phyloP scores from a whole-genome alignment of 1,139 yeast genomes.

The Magnusiomyces paraingens region DNA sequence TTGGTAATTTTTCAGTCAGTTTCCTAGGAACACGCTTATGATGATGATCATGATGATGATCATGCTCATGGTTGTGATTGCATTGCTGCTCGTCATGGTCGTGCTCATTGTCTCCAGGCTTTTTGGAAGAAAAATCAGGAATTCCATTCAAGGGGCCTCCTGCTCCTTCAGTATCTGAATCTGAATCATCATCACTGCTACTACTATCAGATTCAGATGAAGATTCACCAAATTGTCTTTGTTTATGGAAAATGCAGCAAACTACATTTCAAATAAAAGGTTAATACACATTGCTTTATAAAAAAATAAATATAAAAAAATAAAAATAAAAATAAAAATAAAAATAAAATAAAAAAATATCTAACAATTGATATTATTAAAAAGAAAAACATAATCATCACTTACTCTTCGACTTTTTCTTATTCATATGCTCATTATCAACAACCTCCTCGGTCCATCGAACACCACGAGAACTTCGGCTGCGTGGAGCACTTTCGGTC shows the following conservation, averaged over 20 bases:
- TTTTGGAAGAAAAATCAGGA: constrained; percentile 5
- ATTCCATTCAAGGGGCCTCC: constrained; percentile 8
- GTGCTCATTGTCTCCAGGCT: constrained; percentile 15
- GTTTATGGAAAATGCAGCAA: constrained; percentile 94
- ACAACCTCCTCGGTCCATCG: constrained; percentile 81
- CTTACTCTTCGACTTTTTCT: constrained; percentile 63
- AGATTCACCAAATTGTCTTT: constrained; percentile 61
- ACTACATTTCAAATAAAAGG: constrained; percentile 29
- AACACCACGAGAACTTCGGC: constrained; percentile 35
- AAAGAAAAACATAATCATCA: background rate
- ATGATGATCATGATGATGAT: constrained; percentile 11
- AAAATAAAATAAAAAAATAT: no score
- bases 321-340: no score
- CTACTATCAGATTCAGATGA: constrained; percentile 38
- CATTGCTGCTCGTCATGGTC: constrained; percentile 12
- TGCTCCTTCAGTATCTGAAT: constrained; percentile 24
- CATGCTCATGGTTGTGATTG: constrained; percentile 12
- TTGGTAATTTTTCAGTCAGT: no score
- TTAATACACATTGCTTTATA: no score
- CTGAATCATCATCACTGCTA: constrained; percentile 29
- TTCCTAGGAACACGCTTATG: constrained; percentile 6
- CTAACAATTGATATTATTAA: no score
- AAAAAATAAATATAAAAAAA: no score
- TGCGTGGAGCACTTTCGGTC: background rate
- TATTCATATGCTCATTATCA: constrained; percentile 82